Conservation (phyloP, 305 asterid genomes). For the Fraxinus dipetala region DNA sequence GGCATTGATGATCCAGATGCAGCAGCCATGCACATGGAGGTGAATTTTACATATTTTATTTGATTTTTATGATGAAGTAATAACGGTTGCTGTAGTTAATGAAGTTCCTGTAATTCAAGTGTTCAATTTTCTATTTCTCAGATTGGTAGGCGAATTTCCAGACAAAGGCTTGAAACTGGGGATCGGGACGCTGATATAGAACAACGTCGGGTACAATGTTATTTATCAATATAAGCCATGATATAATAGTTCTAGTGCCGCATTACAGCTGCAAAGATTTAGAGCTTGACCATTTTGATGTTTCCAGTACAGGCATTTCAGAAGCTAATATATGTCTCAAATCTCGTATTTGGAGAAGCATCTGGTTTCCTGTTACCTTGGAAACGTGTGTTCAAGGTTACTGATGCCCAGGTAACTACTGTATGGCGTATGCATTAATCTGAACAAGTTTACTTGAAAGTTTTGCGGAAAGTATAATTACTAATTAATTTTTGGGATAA, state of each 20-base stretch:
- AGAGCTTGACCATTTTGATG: conserved; percentile 56
- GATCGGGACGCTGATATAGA: conserved; percentile 76
- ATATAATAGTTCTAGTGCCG: conserved; percentile 12
- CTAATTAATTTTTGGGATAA: conserved; percentile 5
- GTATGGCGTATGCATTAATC: not conserved
- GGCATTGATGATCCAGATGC: conserved; percentile 99
- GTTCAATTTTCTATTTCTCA: conserved; percentile 43
- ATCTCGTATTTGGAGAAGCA: conserved; percentile 93
- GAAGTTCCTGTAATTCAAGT: conserved; percentile 16
- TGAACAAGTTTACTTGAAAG: conserved; percentile 3
- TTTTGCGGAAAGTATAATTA: not conserved
- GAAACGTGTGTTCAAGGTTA: conserved; percentile 94
- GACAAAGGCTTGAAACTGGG: conserved; percentile 97
- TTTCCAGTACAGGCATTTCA: conserved; percentile 97
- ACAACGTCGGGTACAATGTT: conserved; percentile 81
- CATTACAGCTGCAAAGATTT: conserved; percentile 21
- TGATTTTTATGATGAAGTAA: conserved; percentile 8
- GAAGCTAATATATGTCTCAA: conserved; percentile 92
- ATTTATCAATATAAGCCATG: conserved; percentile 27
- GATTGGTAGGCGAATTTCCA: conserved; percentile 93
- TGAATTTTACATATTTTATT: conserved; percentile 25
- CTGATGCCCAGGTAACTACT: conserved; percentile 80
- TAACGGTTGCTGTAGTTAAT: conserved; percentile 15
- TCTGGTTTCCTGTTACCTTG: conserved; percentile 92
- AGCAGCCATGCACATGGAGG: conserved; percentile 99